Conservation (phyloP, 164 flowering plant species). For the Houttuynia cordata region DNA sequence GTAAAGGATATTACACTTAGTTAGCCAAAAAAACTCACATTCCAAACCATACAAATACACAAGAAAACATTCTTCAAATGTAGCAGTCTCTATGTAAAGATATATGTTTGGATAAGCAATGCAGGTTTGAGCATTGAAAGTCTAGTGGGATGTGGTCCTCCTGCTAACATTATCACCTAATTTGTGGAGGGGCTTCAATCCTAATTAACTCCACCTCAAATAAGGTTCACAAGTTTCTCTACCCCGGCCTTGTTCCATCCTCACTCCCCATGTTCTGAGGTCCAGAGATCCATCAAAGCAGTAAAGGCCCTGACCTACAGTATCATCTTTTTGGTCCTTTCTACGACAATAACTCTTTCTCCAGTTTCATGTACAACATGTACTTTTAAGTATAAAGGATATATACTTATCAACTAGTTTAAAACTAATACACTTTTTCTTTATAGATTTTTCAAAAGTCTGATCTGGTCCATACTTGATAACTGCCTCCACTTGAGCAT, state of each 20-base stretch:
- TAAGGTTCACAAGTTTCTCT: neutral
- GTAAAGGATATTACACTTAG: too few relatives aligned
- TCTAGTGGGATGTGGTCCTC: neutral
- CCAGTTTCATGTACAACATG: neutral
- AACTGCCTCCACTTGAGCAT: neutral
- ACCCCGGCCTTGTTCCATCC: neutral
- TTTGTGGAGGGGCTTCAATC: constrained; percentile 4
- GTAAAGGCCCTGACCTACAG: neutral
- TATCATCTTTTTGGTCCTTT: too few relatives aligned
- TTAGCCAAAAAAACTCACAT: too few relatives aligned
- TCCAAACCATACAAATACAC: too few relatives aligned
- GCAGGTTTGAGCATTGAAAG: neutral
- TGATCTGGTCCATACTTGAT: neutral
- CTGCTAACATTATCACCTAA: constrained; percentile 1
- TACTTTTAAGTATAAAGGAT: neutral
- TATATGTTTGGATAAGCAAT: neutral
- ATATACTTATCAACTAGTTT: too few relatives aligned
- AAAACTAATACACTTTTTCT: neutral
- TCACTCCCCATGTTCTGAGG: constrained; percentile 2
- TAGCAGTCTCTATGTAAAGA: too few relatives aligned
- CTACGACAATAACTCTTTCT: neutral
- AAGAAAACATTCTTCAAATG: neutral
- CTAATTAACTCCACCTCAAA: neutral
- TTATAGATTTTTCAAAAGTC: neutral
- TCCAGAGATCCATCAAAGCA: neutral